Evolutionary conservation across 2,329 filamentous ascomycete genomes (phyloP), one percentile per base, ranked within the genome.

Genomic region (Nannizzia gypsea): DNA sequence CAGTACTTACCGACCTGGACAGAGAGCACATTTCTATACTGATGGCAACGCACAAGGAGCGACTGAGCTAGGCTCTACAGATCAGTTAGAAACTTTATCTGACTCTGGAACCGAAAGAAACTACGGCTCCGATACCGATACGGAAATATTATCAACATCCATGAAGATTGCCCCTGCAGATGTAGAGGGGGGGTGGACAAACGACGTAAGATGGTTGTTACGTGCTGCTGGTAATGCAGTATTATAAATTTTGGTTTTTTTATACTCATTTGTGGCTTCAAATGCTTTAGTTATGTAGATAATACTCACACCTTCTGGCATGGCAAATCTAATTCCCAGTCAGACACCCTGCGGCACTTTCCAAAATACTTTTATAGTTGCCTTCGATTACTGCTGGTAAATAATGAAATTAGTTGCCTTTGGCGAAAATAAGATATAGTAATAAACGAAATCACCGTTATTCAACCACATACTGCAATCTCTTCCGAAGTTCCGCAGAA

Each of bases 171-270:
- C 76, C 60, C 74, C 69, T 28, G 66, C 72, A 1, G 70, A 71
- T 5, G 67, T 70, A 1, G 63, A 68, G 17, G 80, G 78, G 3
- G 80, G 80, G 0, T 84, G 81, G 81, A 75, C 79, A 62, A 56
- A 26, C 55, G 81, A 84, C 71, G 81, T 79, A 34, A 76, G 77
- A 31, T 84, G 81, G 81, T 66, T 84, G 61, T 69, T 84, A 60
- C 78, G 79, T 56, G 76, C 81, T 46, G 79, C 81, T 57, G 73
- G 68, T 61, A 69, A 66, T 55, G 34, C 42, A 20, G 56, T 31
- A 13, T 17, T 58, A 36, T 58, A 22, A 58, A 24, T 1, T 42
- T 20, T 40, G 13, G 5, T 11, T 42, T 17, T 4, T 28, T n/a
- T 34, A 3, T 24, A 20, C 11, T 38, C 20, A 4, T 9, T 2